Evolutionary conservation across 805 yeast species (phyloP), one percentile per base, ranked within the genome.

Genomic region (Monosporozyma solicola): DNA sequence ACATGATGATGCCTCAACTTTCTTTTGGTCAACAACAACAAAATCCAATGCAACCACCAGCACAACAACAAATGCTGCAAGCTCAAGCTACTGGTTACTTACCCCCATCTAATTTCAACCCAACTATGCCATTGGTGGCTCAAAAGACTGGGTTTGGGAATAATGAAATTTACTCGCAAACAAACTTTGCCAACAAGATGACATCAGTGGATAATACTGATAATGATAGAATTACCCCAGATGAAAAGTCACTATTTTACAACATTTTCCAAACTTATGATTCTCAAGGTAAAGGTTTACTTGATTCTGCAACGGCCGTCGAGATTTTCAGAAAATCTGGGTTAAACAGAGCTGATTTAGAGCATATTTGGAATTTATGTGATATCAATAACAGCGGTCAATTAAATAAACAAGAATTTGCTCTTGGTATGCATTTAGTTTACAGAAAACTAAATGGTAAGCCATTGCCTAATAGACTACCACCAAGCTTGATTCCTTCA

Each of bases 341-440:
- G 2, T 79, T 94, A 59, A 77, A 83, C 53, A 82, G 97, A 68
- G 75, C 82, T 4, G 97, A 91, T 62, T 76, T 92, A 56, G 98
- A 91, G 68, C 77, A 83, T 44, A 90, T 94, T 57, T 92, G 99
- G 99, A 87, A 82, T 49, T 76, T 92, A 59, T 80, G 91, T 53
- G 98, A 94, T 67, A 79, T 84, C 15, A 83, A 84, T 52, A 86
- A 90, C 67, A 78, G 85, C 52, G 97, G 97, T 4, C 82, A 80
- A 64, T 80, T 92, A 59, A 87, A 87, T 66, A 83, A 81, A 62
- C 97, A 92, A 66, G 96, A 89, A 68, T 94, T 92, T 72, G 85
- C 96, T 0, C 90, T 94, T 37, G 97, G 98, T 33, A 94, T 92
- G 98, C 97, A 95, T 75, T 75, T 92, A 54, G 92, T 92, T 46